phyloP scores from a whole-genome alignment of 148 eudicot genomes.

The Rhododendron williamsianum region DNA sequence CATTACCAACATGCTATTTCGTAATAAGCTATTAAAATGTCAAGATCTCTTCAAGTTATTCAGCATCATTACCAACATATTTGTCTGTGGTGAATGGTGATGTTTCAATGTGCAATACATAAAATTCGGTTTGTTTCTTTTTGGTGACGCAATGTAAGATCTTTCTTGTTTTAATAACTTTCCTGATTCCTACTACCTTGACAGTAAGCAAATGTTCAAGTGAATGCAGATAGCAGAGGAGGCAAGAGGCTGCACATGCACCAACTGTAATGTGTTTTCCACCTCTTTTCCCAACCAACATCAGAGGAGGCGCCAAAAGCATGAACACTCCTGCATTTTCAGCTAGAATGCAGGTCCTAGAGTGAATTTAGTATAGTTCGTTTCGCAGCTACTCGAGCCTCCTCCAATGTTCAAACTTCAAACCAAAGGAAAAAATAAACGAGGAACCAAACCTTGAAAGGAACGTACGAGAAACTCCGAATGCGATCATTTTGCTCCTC shows the following conservation, averaged over 20 bases:
- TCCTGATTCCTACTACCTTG: background rate
- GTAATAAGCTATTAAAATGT: background rate
- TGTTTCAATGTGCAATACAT: background rate
- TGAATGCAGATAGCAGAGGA: background rate
- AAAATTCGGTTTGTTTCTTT: background rate
- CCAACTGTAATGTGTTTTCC: background rate
- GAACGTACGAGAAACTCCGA: constrained; percentile 57
- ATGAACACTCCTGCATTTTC: background rate
- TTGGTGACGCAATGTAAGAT: background rate
- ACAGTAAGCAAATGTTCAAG: background rate
- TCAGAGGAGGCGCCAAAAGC: background rate
- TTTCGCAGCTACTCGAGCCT: background rate
- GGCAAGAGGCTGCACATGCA: background rate
- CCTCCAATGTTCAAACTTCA: background rate
- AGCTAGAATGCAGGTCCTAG: background rate
- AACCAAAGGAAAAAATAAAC: background rate
- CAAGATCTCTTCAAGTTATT: background rate
- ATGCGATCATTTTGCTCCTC: constrained; percentile 67
- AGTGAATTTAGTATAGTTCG: background rate
- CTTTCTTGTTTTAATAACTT: background rate
- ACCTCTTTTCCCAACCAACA: background rate
- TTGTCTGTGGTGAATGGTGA: background rate
- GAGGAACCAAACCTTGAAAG: constrained; percentile 59
- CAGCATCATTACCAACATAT: background rate
- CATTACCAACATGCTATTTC: background rate